phyloP scores from a whole-genome alignment of 2,329 filamentous ascomycete genomes.

The Falciphora oryzae region DNA sequence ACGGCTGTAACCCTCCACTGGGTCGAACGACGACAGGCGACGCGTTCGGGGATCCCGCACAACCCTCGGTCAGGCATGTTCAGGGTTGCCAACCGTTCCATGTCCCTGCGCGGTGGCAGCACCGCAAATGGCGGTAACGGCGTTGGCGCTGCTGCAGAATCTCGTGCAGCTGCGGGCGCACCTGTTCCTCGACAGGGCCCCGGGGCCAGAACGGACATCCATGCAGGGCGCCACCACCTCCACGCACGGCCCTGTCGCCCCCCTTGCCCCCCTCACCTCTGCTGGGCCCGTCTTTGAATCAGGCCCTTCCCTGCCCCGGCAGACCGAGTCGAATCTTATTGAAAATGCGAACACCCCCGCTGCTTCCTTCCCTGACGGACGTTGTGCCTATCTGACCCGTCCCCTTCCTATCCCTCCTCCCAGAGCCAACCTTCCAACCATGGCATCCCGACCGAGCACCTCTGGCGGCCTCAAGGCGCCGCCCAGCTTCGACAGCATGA shows the following conservation, averaged over 20 bases:
- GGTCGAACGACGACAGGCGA: not conserved
- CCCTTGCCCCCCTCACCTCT: constrained; percentile 8
- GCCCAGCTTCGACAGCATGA: constrained; percentile 15
- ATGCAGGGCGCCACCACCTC: constrained; percentile 12
- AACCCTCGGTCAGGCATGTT: constrained; percentile 22
- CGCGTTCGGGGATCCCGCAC: not conserved
- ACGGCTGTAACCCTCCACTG: not conserved
- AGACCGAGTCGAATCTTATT: constrained; percentile 22
- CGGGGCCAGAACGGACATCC: constrained; percentile 5
- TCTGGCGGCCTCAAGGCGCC: constrained; percentile 21
- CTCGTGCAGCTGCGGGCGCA: constrained; percentile 12
- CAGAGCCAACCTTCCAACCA: constrained; percentile 18
- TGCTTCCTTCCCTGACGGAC: constrained; percentile 21
- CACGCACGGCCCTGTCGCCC: constrained; percentile 23
- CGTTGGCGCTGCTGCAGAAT: constrained; percentile 14
- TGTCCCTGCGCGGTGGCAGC: constrained; percentile 21
- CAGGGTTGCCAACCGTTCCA: constrained; percentile 27
- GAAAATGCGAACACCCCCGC: constrained; percentile 28
- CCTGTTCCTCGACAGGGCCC: not conserved
- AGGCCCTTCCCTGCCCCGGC: constrained; percentile 27
- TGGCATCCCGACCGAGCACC: constrained; percentile 35
- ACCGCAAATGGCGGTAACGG: constrained; percentile 14
- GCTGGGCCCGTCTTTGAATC: constrained; percentile 28
- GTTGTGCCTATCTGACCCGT: constrained; percentile 22
- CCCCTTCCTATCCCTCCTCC: constrained; percentile 22